Evolutionary conservation across 2,329 filamentous ascomycete species (phyloP), one percentile per base, ranked within the genome.

Genomic region (Cryphonectria japonica): DNA sequence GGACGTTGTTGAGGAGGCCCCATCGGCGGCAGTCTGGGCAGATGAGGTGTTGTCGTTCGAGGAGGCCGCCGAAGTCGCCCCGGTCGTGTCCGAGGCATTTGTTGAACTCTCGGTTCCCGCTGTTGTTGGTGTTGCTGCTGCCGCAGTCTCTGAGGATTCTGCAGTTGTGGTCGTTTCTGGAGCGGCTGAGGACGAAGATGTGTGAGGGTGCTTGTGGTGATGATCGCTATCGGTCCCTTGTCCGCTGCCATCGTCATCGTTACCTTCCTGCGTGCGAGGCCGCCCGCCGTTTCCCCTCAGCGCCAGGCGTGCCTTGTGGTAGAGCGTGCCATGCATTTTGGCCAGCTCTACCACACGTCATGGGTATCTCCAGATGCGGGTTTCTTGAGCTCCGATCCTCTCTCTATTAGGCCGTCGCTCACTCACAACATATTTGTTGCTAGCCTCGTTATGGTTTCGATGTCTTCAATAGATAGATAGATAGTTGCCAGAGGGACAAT

Each of bases 281-380:
- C 64, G 26, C 13, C 34, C 22, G 2, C 22, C 39, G 57, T n/a
- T n/a, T 13, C 7, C 32, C 65, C 52, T 67, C 32, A 26, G 7
- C 52, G n/a, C 37, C 16, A 39, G 26, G 13, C 39, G 57, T 43
- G 57, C 16, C 32, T 39, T n/a, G 41, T 43, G 34, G 22, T 52
- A 52, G 34, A 26, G 66, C n/a, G 13, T 37, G 26, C 54, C 54
- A 46, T 50, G 66, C 57, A 60, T 68, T 37, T 34, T 62, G 13
- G 66, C 14, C 41, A 50, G 46, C 46, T n/a, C 46, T 22, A 59
- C n/a, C 50, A 41, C 65, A 67, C 64, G 46, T 59, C 50, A 59
- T 67, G 4, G 43, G 52, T 32, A 26, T 41, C 34, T 54, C 50
- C 34, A 8, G 13, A 2, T 26, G 46, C 32, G 22, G 46, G 2